These are phyloP conservation scores for Echeveria elegans DNA, from an alignment of 164 flowering plant species.

Conservation along the genomic window DNA sequence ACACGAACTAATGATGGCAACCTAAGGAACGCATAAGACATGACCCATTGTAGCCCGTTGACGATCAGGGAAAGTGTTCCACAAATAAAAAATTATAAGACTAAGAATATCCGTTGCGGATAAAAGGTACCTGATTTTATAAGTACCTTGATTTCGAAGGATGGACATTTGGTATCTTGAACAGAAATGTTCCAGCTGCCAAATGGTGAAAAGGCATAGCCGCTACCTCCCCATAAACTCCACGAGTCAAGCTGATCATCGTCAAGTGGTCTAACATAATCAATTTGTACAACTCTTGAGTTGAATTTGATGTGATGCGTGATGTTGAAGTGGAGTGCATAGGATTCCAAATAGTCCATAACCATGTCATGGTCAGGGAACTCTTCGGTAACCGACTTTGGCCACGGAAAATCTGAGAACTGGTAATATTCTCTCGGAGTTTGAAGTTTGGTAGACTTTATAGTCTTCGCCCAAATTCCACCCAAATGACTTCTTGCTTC, in stretches of 20 bases:
- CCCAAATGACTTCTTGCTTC: slow-evolving; percentile 19
- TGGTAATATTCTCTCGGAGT: slow-evolving; percentile 21
- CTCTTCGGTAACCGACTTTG: slow-evolving; percentile 15
- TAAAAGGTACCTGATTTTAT: no score
- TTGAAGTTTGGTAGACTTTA: slow-evolving; percentile 28
- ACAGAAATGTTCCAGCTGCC: slow-evolving; percentile 23
- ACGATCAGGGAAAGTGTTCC: background rate
- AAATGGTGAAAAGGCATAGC: slow-evolving; percentile 15
- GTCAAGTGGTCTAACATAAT: background rate
- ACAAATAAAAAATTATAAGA: no score
- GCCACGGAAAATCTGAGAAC: slow-evolving; percentile 33
- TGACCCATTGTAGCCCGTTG: background rate
- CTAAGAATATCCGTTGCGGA: no score
- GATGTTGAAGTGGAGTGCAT: slow-evolving; percentile 22
- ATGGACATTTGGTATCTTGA: no score
- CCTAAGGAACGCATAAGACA: no score
- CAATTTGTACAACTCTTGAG: slow-evolving; percentile 15
- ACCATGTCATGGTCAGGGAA: slow-evolving; percentile 23
- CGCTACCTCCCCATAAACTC: slow-evolving; percentile 23
- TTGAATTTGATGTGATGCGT: slow-evolving; percentile 18
- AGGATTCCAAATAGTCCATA: slow-evolving; percentile 21
- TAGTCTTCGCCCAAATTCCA: slow-evolving; percentile 24
- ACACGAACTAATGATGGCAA: no score
- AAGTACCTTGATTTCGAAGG: no score
- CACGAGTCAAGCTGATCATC: slow-evolving; percentile 11